A percentile compares a stretch with the other conserved stretches of the same genome.
Conservation (phyloP, 1,139 yeast genomes). For the Blastobotrys proliferans region DNA sequence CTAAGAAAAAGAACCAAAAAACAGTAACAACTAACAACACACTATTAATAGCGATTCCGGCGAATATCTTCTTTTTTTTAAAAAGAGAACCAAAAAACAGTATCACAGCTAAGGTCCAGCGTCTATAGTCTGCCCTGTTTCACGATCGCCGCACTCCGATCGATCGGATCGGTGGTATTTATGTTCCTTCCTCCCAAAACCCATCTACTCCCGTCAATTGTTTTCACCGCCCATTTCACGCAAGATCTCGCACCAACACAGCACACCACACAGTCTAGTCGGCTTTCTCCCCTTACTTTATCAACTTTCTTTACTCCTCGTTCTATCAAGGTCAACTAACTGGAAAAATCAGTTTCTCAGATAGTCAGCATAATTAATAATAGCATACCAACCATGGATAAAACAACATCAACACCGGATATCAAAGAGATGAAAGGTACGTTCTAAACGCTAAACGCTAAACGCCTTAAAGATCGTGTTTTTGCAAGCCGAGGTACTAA, state of each 20-base stretch:
- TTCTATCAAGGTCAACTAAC: not conserved
- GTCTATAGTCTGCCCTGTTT: not conserved
- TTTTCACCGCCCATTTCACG: not conserved
- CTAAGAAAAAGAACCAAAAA: no score
- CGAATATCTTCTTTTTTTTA: no score
- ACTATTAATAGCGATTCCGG: no score
- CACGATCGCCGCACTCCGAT: not conserved
- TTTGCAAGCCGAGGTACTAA: not conserved
- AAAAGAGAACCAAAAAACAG: no score
- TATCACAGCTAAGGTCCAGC: no score
- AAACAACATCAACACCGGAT: conserved; percentile 8
- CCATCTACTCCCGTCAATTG: not conserved
- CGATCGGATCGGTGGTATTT: no score
- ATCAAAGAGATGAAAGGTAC: conserved; percentile 5
- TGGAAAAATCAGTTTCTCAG: not conserved
- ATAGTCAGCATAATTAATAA: no score
- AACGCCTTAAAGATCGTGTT: no score
- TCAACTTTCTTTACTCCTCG: not conserved
- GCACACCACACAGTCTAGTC: not conserved
- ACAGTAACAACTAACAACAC: no score
- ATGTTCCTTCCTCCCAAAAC: not conserved
- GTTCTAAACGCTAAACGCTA: not conserved
- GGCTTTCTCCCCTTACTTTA: not conserved
- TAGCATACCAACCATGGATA: conserved; percentile 4
- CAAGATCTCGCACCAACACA: no score